Conservation (phyloP, 2,329 filamentous ascomycete species). For the Colletotrichum simmondsii region DNA sequence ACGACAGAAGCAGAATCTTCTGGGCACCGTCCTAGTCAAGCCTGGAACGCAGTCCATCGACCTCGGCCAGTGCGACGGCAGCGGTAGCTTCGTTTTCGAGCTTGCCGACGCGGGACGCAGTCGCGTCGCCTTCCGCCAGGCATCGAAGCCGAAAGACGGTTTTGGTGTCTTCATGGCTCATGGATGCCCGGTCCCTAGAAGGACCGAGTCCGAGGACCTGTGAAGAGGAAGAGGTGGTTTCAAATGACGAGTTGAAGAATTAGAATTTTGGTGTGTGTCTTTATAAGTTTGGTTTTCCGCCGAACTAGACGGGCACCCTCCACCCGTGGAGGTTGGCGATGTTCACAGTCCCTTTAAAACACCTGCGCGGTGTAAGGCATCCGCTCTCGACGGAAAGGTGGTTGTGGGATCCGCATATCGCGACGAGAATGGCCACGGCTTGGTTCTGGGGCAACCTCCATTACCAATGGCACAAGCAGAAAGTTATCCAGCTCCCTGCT, state of each 20-base stretch:
- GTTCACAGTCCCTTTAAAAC: not conserved
- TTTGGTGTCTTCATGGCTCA: constrained; percentile 29
- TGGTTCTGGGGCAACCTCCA: constrained; percentile 21
- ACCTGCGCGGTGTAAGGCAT: constrained; percentile 11
- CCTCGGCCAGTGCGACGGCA: constrained; percentile 25
- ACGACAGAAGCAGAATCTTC: constrained; percentile 8
- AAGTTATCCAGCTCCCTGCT: constrained; percentile 34
- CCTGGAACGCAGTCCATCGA: constrained; percentile 28
- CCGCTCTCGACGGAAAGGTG: not conserved
- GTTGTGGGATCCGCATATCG: constrained; percentile 4
- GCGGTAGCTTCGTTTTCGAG: constrained; percentile 32
- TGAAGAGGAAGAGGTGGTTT: not conserved
- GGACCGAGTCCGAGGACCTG: constrained; percentile 16
- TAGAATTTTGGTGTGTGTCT: not conserved
- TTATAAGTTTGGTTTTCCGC: not conserved
- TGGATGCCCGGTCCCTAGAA: not conserved
- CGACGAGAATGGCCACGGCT: not conserved
- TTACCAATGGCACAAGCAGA: constrained; percentile 35
- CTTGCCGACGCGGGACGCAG: constrained; percentile 25
- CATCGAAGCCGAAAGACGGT: constrained; percentile 14
- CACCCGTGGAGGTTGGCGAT: not conserved
- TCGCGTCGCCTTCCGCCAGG: constrained; percentile 33
- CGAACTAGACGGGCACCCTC: constrained; percentile 1
- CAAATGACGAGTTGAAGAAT: constrained; percentile 6
- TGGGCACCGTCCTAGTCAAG: constrained; percentile 20